phyloP scores from a whole-genome alignment of 352 stramenopile genomes.

The Phytophthora pini region DNA sequence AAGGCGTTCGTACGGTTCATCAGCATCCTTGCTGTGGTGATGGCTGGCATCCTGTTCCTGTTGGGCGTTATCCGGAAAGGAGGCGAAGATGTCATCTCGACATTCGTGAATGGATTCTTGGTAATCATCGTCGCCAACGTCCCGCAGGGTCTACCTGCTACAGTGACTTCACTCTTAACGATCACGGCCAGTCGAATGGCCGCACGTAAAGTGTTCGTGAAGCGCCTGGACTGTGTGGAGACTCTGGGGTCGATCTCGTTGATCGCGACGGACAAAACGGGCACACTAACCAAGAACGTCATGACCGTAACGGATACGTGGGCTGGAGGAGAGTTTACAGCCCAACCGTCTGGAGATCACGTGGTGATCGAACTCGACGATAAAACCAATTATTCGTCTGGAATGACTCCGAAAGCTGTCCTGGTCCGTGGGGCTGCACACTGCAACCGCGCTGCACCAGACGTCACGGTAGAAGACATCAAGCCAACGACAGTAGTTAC shows the following conservation, averaged over 20 bases:
- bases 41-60: conserved; percentile 39
- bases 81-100: conserved; percentile 42
- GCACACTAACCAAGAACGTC: conserved; percentile 88
- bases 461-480: not conserved
- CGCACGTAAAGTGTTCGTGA: conserved; percentile 90
- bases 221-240: conserved; percentile 88
- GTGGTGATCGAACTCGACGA: conserved; percentile 44
- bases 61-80: conserved; percentile 45
- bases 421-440: conserved; percentile 42
- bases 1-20: conserved; percentile 59
- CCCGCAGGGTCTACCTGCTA: conserved; percentile 91
- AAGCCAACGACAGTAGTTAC: not conserved
- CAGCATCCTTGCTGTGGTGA: conserved; percentile 39
- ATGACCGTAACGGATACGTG: conserved; percentile 65
- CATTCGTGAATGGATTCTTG: conserved; percentile 57
- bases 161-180: conserved; percentile 89
- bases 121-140: conserved; percentile 72
- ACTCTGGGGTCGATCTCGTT: conserved; percentile 89
- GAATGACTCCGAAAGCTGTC: conserved; percentile 36
- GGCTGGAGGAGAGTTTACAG: conserved; percentile 37
- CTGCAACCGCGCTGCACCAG: conserved; percentile 48
- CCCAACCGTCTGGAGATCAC: conserved; percentile 35
- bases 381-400: conserved; percentile 37
- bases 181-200: conserved; percentile 85
- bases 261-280: conserved; percentile 94